A percentile compares a stretch with the other conserved stretches of the same genome.
These are phyloP conservation scores for Fusarium hainanense DNA, from an alignment of 2,329 filamentous ascomycete species.

Conservation along the genomic window DNA sequence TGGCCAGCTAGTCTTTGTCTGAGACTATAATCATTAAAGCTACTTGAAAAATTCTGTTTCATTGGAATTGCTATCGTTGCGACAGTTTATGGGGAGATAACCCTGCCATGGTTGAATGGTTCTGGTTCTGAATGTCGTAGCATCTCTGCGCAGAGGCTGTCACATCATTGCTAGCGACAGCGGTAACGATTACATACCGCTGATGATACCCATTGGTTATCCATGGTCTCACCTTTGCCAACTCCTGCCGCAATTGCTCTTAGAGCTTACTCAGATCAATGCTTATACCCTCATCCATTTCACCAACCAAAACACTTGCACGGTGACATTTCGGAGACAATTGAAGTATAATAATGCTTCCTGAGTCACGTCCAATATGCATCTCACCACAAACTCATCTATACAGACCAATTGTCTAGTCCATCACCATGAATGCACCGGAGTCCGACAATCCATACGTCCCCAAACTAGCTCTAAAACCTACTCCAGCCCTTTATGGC, in stretches of 20 bases:
- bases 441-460: background rate
- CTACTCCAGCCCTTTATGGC: slow-evolving; percentile 9
- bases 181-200: rapidly evolving
- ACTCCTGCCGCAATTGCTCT: no score
- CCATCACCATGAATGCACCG: slow-evolving; percentile 4
- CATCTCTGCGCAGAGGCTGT: no score
- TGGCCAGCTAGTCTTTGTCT: background rate
- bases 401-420: no score
- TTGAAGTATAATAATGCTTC: rapidly evolving
- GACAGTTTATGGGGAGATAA: no score
- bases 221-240: rapidly evolving
- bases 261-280: background rate
- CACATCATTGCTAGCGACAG: no score
- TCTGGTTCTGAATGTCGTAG: no score
- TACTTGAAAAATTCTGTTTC: no score
- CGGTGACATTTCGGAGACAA: slow-evolving; percentile 9
- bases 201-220: rapidly evolving
- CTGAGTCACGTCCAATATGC: rapidly evolving
- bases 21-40: no score
- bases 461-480: slow-evolving; percentile 5
- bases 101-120: no score
- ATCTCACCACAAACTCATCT: rapidly evolving
- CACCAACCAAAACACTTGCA: rapidly evolving
- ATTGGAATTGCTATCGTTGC: no score
- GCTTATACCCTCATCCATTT: rapidly evolving